These are phyloP conservation scores for Climacium dendroides DNA, from an alignment of 225 moss, liverwort and hornwort species.

Conservation along the genomic window DNA sequence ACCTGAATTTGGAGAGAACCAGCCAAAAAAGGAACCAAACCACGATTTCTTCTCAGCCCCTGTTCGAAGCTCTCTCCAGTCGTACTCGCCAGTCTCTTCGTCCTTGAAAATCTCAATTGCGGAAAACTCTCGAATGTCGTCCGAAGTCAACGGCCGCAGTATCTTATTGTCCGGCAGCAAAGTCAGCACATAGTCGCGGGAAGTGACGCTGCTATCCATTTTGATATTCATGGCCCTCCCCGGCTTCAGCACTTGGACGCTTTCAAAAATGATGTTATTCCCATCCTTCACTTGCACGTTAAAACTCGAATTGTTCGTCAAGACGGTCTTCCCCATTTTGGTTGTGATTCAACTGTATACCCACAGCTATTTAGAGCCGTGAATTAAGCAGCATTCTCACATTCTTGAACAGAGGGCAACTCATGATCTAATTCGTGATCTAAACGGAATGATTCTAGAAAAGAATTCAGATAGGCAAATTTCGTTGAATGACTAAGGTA, in stretches of 20 bases:
- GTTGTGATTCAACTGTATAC: not conserved
- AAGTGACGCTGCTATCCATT: not conserved
- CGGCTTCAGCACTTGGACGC: not conserved
- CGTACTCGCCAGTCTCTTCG: accelerated
- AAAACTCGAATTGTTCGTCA: not conserved
- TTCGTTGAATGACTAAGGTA: not conserved
- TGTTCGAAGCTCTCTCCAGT: not conserved
- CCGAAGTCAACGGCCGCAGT: not conserved
- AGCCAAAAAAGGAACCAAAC: accelerated
- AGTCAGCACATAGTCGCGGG: not conserved
- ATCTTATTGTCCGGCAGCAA: not conserved
- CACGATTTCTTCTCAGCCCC: no score
- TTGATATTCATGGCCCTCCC: not conserved
- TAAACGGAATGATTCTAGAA: not conserved
- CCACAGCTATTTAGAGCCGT: not conserved
- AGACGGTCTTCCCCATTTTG: not conserved
- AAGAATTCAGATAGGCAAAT: not conserved
- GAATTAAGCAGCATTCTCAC: not conserved
- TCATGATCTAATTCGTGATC: not conserved
- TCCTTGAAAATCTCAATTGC: not conserved
- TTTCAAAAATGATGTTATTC: not conserved
- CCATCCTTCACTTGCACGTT: not conserved
- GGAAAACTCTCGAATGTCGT: not conserved
- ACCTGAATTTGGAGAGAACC: not conserved
- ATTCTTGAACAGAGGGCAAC: no score